A percentile compares a stretch with the other conserved stretches of the same genome.
These are phyloP conservation scores for Rubia peregrina DNA, from an alignment of 305 asterid species.

Conservation along the genomic window DNA sequence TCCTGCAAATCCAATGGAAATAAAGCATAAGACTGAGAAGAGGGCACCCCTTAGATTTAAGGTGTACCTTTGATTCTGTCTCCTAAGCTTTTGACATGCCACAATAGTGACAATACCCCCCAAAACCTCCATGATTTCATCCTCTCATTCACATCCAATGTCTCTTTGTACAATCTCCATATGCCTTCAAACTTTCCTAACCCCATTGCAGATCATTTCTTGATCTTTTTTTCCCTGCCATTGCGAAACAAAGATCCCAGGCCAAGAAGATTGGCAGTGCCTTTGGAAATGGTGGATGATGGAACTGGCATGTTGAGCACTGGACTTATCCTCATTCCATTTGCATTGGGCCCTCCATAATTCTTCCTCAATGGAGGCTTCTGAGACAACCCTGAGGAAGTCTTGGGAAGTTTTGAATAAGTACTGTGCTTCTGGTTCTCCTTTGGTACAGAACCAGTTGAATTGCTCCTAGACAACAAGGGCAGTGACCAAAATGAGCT, in stretches of 20 bases:
- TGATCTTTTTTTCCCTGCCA: constrained; percentile 31
- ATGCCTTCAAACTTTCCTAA: neutral
- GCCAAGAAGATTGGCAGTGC: constrained; percentile 38
- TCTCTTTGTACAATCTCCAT: constrained; percentile 9
- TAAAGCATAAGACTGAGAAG: neutral
- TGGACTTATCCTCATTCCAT: constrained; percentile 29
- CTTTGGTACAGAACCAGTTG: constrained; percentile 37
- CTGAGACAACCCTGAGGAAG: constrained; percentile 21
- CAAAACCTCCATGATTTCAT: constrained; percentile 2
- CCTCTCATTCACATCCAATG: neutral
- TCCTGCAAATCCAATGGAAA: neutral
- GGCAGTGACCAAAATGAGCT: constrained; percentile 41
- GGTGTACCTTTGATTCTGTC: constrained; percentile 1
- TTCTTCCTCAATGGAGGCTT: constrained; percentile 35
- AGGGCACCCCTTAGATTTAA: constrained; percentile 4
- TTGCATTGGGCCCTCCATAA: constrained; percentile 22
- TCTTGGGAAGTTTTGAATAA: constrained; percentile 18
- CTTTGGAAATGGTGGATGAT: constrained; percentile 31
- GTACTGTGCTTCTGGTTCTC: constrained; percentile 24
- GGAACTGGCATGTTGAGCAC: constrained; percentile 36
- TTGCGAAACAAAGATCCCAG: constrained; percentile 35
- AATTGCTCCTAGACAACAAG: constrained; percentile 29
- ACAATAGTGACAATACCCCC: neutral
- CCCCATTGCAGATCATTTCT: constrained; percentile 20
- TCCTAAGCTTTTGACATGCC: neutral